Conservation (phyloP, 352 stramenopile genomes). For the Phytopythium vexans region DNA sequence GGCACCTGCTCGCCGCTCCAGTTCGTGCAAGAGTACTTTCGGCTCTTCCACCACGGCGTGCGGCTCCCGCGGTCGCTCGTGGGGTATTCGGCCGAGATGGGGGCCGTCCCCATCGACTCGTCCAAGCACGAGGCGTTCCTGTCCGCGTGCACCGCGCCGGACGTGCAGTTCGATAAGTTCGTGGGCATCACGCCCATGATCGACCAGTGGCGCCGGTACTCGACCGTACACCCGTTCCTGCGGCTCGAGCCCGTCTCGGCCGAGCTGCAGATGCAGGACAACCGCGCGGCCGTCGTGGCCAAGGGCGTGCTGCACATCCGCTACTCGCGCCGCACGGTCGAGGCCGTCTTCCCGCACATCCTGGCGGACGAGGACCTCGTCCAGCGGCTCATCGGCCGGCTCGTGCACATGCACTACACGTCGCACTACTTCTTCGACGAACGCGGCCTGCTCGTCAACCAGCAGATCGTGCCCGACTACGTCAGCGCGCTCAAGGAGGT, state of each 20-base stretch:
- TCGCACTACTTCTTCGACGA: conserved; percentile 29
- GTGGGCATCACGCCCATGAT: conserved; percentile 6
- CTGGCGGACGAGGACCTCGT: conserved; percentile 22
- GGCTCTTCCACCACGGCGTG: conserved; percentile 15
- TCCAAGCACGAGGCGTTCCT: conserved; percentile 10
- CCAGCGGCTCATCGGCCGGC: conserved; percentile 21
- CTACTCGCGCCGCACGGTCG: conserved; percentile 29
- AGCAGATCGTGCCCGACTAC: conserved; percentile 21
- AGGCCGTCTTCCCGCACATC: conserved; percentile 33
- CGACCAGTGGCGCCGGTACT: conserved; percentile 17
- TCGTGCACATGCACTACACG: conserved; percentile 25
- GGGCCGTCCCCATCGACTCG: not conserved
- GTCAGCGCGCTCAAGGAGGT: conserved; percentile 25
- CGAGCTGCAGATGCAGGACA: conserved; percentile 7
- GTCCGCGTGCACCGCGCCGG: conserved; percentile 1
- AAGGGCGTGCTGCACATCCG: conserved; percentile 25
- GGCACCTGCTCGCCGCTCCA: conserved; percentile 14
- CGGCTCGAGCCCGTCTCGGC: conserved; percentile 12
- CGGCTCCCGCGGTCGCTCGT: not conserved
- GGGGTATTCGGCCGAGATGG: not conserved
- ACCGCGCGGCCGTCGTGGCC: conserved; percentile 12
- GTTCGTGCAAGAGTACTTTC: conserved; percentile 24
- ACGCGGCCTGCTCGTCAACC: conserved; percentile 9
- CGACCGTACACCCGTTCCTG: conserved; percentile 11
- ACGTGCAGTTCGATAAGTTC: conserved; percentile 10